A percentile compares a stretch with the other conserved stretches of the same genome.
Evolutionary conservation across 768 basidiomycete species (phyloP).

Genomic region (Russula abietina): DNA sequence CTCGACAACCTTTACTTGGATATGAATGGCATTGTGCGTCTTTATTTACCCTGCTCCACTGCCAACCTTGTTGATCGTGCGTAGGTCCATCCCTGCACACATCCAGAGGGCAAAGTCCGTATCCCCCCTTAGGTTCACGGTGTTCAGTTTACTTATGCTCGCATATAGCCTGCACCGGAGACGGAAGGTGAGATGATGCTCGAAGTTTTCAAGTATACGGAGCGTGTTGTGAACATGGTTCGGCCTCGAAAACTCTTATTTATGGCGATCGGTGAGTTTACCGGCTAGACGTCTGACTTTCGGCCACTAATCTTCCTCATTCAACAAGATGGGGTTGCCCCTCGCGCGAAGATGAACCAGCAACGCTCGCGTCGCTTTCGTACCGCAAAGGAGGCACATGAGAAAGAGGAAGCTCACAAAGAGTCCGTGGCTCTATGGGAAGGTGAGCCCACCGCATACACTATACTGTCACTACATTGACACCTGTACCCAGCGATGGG

Average conservation of each 20-base stretch:
- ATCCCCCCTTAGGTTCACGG: not conserved
- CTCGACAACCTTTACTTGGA: slow-evolving; percentile 97
- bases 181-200: slow-evolving; percentile 99
- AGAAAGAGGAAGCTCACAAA: slow-evolving; percentile 82
- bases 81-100: slow-evolving; percentile 97
- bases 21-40: slow-evolving; percentile 94
- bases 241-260: slow-evolving; percentile 91
- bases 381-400: slow-evolving; percentile 88
- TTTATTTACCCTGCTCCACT: slow-evolving; percentile 19
- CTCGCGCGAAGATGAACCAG: slow-evolving; percentile 99
- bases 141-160: slow-evolving; percentile 1
- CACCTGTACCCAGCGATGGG: slow-evolving; percentile 69
- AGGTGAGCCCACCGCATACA: slow-evolving; percentile 40
- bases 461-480: not conserved
- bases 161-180: slow-evolving; percentile 78
- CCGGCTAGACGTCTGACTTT: slow-evolving; percentile 11
- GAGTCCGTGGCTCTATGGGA: slow-evolving; percentile 84
- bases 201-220: slow-evolving; percentile 94
- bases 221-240: slow-evolving; percentile 95
- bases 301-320: not conserved
- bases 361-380: slow-evolving; percentile 96
- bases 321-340: slow-evolving; percentile 86
- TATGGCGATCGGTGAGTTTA: slow-evolving; percentile 88
- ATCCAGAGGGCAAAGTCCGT: slow-evolving; percentile 89
- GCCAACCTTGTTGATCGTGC: slow-evolving; percentile 4